Percentiles rank a stretch among this genome's conserved stretches.
Evolutionary conservation across 371 early-diverging fungal genomes (phyloP).

Genomic region (Quaeritorhiza haematococci): DNA sequence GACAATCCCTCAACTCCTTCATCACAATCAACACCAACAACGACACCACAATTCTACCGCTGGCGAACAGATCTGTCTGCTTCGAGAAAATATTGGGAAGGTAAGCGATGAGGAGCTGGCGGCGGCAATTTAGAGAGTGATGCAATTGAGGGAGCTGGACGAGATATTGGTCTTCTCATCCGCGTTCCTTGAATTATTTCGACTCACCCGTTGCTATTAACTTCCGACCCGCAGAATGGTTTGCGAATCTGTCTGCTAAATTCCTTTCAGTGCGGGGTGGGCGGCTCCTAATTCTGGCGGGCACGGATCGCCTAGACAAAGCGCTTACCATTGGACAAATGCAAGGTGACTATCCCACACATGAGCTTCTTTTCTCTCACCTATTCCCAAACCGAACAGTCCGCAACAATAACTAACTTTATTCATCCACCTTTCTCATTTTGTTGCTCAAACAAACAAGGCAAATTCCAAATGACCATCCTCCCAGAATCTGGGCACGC

Average conservation of each 20-base stretch:
- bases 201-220: neutral
- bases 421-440: neutral
- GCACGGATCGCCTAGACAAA: conserved; percentile 87
- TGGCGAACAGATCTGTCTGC: conserved; percentile 69
- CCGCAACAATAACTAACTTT: neutral
- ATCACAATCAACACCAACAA: conserved; percentile 1
- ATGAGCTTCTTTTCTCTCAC: no score
- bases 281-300: conserved; percentile 79
- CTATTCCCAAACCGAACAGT: no score
- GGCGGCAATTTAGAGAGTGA: no score
- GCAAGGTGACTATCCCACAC: conserved; percentile 46
- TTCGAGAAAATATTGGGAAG: conserved; percentile 74
- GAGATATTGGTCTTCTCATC: neutral
- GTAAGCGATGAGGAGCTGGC: conserved; percentile 21
- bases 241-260: conserved; percentile 69
- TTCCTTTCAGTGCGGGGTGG: conserved; percentile 68
- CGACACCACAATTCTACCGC: conserved; percentile 14
- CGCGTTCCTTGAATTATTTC: neutral
- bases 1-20: no score
- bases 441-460: conserved; percentile 7
- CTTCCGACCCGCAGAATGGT: conserved; percentile 66
- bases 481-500: conserved; percentile 82
- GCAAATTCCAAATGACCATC: conserved; percentile 81
- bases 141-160: neutral
- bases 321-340: conserved; percentile 90